A percentile compares a stretch with the other conserved stretches of the same genome.
These are phyloP conservation scores for Chiua virens DNA, from an alignment of 768 basidiomycete species.

Conservation along the genomic window DNA sequence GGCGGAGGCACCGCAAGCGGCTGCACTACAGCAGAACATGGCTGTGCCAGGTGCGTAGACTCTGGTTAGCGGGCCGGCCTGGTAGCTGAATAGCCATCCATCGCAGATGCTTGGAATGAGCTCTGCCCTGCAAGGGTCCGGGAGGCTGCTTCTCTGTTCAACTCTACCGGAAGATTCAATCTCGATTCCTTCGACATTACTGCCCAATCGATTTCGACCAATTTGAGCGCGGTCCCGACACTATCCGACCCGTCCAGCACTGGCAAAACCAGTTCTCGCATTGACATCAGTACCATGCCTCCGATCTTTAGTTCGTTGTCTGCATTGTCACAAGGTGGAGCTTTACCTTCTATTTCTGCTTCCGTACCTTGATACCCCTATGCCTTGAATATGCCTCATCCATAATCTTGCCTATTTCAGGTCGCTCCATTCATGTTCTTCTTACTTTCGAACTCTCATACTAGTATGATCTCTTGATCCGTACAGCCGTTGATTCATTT, in stretches of 20 bases:
- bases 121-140: slow-evolving; percentile 19
- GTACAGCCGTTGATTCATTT: no score
- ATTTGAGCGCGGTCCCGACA: background rate
- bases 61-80: background rate
- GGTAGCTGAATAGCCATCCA: background rate
- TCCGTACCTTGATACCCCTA: background rate
- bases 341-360: background rate
- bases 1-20: slow-evolving; percentile 24
- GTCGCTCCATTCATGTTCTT: background rate
- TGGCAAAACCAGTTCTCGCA: slow-evolving; percentile 4
- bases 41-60: slow-evolving; percentile 20
- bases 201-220: background rate
- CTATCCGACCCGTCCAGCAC: background rate
- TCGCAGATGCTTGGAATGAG: slow-evolving; percentile 17
- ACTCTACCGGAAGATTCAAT: slow-evolving; percentile 18
- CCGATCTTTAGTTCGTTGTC: slow-evolving; percentile 11
- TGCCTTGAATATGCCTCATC: background rate
- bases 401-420: background rate
- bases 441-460: no score
- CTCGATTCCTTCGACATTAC: slow-evolving; percentile 11
- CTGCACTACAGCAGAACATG: slow-evolving; percentile 18
- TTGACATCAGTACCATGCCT: slow-evolving; percentile 20
- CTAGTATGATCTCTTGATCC: no score
- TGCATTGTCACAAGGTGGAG: background rate
- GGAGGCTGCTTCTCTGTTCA: slow-evolving; percentile 18